Percentiles rank a stretch among this genome's conserved stretches.
Conservation (phyloP, 306 rosid genomes). For the Cotoneaster glaucophyllus region DNA sequence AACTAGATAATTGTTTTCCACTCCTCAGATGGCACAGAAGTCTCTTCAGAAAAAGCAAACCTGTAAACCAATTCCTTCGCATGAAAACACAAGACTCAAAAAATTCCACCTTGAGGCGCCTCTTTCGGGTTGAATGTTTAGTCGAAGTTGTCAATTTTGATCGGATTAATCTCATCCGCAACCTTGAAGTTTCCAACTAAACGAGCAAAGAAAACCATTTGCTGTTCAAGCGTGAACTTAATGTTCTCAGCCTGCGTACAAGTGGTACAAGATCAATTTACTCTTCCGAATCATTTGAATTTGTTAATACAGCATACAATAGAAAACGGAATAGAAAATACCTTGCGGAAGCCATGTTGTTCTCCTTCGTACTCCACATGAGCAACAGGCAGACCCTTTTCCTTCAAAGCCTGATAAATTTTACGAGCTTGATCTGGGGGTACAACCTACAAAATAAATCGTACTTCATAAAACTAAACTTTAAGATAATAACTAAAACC, state of each 20-base stretch:
- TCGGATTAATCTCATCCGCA: slow-evolving; percentile 73
- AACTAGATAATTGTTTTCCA: neutral
- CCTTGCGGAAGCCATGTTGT: slow-evolving; percentile 96
- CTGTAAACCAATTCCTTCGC: neutral
- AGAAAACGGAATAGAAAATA: neutral
- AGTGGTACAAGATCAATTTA: slow-evolving; percentile 5
- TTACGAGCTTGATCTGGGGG: slow-evolving; percentile 76
- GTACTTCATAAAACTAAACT: neutral
- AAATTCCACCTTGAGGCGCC: slow-evolving; percentile 12
- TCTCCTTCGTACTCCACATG: slow-evolving; percentile 93
- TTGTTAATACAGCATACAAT: neutral
- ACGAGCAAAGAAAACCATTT: slow-evolving; percentile 97
- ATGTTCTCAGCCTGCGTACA: slow-evolving; percentile 82
- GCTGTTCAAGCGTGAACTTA: slow-evolving; percentile 84
- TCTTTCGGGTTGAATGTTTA: slow-evolving; percentile 4
- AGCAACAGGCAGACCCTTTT: slow-evolving; percentile 87
- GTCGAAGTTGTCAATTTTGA: slow-evolving; percentile 74
- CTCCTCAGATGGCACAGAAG: neutral
- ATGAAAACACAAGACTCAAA: neutral
- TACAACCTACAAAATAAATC: slow-evolving; percentile 54
- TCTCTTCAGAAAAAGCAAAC: neutral
- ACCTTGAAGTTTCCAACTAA: slow-evolving; percentile 70
- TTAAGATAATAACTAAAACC: neutral
- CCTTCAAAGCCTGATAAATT: slow-evolving; percentile 74
- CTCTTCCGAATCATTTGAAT: neutral